Percentiles rank a stretch among this genome's conserved stretches.
Evolutionary conservation across 2,329 filamentous ascomycete genomes (phyloP).

Genomic region (Phyllosticta ampelicida): DNA sequence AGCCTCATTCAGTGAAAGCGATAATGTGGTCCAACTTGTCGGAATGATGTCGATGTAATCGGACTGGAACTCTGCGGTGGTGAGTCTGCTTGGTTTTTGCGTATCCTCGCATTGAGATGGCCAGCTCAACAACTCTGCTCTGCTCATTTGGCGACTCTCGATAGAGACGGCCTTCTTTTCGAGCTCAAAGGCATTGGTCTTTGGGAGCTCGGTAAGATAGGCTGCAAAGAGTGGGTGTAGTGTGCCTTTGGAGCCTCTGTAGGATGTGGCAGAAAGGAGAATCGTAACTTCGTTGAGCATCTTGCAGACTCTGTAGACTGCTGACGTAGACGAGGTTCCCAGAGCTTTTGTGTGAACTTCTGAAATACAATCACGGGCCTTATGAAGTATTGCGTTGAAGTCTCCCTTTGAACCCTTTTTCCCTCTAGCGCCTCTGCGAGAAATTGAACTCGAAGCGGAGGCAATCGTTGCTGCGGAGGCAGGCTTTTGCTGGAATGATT

Average conservation of each 20-base stretch:
- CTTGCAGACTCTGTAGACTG: conserved; percentile 43
- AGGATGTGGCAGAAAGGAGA: conserved; percentile 28
- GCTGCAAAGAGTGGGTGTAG: conserved; percentile 31
- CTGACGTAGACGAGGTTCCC: conserved; percentile 43
- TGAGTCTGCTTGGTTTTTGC: conserved; percentile 26
- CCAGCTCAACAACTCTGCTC: conserved; percentile 30
- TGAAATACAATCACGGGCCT: conserved; percentile 55
- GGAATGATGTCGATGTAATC: conserved; percentile 83
- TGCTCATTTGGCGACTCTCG: conserved; percentile 34
- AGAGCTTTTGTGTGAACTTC: conserved; percentile 48
- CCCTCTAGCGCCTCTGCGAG: conserved; percentile 1
- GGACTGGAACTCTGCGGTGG: conserved; percentile 51
- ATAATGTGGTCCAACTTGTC: conserved; percentile 71
- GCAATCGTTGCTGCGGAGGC: conserved; percentile 13
- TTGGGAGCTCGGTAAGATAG: conserved; percentile 49
- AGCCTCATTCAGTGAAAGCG: conserved; percentile 71
- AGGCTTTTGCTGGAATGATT: conserved; percentile 11
- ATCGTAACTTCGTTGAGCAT: conserved; percentile 28
- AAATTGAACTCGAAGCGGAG: conserved; percentile 1
- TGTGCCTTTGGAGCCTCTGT: conserved; percentile 19
- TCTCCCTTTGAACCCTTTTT: conserved; percentile 17
- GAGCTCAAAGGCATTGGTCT: conserved; percentile 57
- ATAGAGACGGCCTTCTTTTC: conserved; percentile 46
- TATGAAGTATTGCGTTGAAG: conserved; percentile 50
- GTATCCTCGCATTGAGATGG: conserved; percentile 22